phyloP scores from a whole-genome alignment of 169 alveolate genomes.

The Cytauxzoon felis region DNA sequence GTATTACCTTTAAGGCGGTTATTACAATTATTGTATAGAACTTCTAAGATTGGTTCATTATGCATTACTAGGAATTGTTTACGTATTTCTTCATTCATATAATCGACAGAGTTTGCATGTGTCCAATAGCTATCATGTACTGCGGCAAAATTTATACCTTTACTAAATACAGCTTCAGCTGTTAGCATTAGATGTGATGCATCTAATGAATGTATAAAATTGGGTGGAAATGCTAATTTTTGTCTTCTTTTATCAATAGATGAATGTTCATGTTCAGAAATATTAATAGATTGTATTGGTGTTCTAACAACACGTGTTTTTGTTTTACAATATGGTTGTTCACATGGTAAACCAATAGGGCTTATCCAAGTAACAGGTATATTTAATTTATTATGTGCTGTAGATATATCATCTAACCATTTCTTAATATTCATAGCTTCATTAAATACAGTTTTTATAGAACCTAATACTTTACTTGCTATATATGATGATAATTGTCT shows the following conservation, averaged over 20 bases:
- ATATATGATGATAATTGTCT: conserved; percentile 72
- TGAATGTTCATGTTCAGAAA: conserved; percentile 63
- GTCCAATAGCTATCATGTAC: conserved; percentile 97
- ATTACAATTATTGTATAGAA: conserved; percentile 73
- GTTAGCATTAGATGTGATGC: conserved; percentile 95
- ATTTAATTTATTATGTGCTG: conserved; percentile 81
- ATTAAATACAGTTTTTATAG: conserved; percentile 88
- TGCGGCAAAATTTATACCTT: conserved; percentile 85
- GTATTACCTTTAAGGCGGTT: conserved; percentile 68
- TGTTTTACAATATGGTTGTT: conserved; percentile 88
- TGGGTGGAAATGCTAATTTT: conserved; percentile 95
- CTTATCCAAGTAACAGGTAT: conserved; percentile 93
- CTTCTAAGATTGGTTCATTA: conserved; percentile 84
- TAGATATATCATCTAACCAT: conserved; percentile 91
- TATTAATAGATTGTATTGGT: conserved; percentile 80
- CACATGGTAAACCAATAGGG: conserved; percentile 92
- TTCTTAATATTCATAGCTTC: conserved; percentile 90
- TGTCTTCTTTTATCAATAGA: conserved; percentile 80
- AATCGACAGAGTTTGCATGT: conserved; percentile 90
- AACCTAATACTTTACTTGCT: conserved; percentile 84
- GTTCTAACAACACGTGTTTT: conserved; percentile 75
- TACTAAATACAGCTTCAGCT: conserved; percentile 79
- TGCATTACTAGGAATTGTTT: conserved; percentile 86
- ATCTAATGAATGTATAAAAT: conserved; percentile 92
- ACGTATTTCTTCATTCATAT: conserved; percentile 80